phyloP scores from a whole-genome alignment of 768 basidiomycete species.

The Russula brevipes region DNA sequence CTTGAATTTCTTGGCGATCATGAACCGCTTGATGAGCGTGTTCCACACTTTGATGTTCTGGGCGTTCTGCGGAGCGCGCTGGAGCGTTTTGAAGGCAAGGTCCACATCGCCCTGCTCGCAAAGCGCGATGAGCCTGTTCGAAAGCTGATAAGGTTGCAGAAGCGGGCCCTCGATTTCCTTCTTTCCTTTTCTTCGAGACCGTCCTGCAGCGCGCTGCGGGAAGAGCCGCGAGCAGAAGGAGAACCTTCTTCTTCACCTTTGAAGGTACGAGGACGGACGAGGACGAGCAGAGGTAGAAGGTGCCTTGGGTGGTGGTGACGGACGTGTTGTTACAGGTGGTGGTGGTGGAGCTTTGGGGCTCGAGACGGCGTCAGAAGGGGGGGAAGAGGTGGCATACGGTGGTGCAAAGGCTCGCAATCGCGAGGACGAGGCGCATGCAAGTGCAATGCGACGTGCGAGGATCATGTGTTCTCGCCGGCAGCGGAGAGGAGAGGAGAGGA shows the following conservation, averaged over 20 bases:
- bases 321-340: too few species aligned
- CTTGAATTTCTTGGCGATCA: constrained; percentile 52
- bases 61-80: constrained; percentile 63
- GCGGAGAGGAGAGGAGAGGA: too few species aligned
- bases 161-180: neutral
- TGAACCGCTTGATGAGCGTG: constrained; percentile 61
- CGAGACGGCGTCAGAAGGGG: too few species aligned
- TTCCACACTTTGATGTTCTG: constrained; percentile 79
- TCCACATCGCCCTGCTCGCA: constrained; percentile 52
- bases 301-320: too few species aligned
- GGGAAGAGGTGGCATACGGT: too few species aligned
- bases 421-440: neutral
- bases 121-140: constrained; percentile 52
- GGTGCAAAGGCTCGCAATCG: neutral
- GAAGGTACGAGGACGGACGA: too few species aligned
- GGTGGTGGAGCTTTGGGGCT: too few species aligned
- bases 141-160: constrained; percentile 59
- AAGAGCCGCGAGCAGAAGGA: neutral
- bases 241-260: too few species aligned
- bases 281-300: too few species aligned
- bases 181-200: neutral
- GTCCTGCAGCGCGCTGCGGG: neutral
- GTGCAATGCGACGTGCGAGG: neutral
- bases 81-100: constrained; percentile 60
- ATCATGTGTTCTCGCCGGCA: neutral